Percentiles rank a stretch among this genome's conserved stretches.
phyloP scores from a whole-genome alignment of 352 stramenopile genomes.

The Phytopythium montanum region DNA sequence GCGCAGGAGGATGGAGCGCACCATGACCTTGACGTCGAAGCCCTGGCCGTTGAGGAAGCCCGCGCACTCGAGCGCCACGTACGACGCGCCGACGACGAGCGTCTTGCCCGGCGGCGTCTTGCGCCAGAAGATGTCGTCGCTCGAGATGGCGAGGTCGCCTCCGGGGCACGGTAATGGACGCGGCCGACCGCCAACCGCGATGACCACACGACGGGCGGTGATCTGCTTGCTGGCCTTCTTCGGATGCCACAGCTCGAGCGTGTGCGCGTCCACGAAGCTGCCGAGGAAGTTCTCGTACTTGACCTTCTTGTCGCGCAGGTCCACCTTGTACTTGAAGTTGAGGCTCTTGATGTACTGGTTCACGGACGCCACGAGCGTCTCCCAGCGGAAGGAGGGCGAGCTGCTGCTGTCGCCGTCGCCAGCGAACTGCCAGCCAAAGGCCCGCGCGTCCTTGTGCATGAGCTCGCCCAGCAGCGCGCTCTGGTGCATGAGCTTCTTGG shows the following conservation, averaged over 20 bases:
- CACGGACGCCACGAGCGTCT: constrained; percentile 89
- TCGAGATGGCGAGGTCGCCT: constrained; percentile 92
- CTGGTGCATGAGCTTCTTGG: constrained; percentile 99
- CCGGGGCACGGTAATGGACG: constrained; percentile 85
- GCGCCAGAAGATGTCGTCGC: constrained; percentile 85
- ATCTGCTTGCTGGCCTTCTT: constrained; percentile 88
- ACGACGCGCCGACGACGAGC: constrained; percentile 96
- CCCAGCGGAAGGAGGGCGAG: constrained; percentile 87
- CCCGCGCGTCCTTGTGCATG: constrained; percentile 78
- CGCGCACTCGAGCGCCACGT: constrained; percentile 98
- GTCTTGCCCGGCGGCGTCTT: constrained; percentile 93
- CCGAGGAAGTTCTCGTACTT: constrained; percentile 94
- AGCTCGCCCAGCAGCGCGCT: constrained; percentile 90
- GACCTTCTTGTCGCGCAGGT: constrained; percentile 93
- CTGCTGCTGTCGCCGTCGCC: not conserved
- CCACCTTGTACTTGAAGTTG: constrained; percentile 99
- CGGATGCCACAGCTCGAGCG: constrained; percentile 88
- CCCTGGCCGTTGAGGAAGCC: constrained; percentile 96
- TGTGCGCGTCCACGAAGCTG: constrained; percentile 93
- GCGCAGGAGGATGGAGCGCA: constrained; percentile 96
- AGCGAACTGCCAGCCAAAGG: constrained; percentile 86
- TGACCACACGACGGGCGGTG: constrained; percentile 91
- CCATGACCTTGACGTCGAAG: constrained; percentile 96
- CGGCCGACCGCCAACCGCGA: constrained; percentile 94
- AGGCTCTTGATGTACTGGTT: constrained; percentile 97